Evolutionary conservation across 331 rosid species (phyloP).

Genomic region (Ulmus americana): DNA sequence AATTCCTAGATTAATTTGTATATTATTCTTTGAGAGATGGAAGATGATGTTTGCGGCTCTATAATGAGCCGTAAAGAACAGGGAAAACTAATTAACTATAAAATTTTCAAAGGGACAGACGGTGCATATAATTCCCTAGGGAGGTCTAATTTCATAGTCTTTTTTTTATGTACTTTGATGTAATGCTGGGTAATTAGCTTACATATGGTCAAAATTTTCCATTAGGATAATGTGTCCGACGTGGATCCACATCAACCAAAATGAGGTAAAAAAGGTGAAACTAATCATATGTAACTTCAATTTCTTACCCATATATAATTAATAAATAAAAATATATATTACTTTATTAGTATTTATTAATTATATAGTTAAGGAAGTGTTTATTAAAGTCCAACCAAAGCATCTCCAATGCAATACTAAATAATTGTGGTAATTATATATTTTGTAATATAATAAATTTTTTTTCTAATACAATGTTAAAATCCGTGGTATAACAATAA

Average conservation of each 20-base stretch:
- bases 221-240: neutral
- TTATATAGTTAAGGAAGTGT: too few species aligned
- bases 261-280: slow-evolving; percentile 2
- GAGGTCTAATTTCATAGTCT: neutral
- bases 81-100: neutral
- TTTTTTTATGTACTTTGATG: neutral
- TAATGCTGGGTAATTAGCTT: neutral
- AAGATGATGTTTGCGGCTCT: too few species aligned
- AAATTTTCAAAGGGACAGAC: neutral
- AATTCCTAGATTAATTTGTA: neutral
- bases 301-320: too few species aligned
- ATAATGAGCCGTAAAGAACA: neutral
- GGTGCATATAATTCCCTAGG: slow-evolving; percentile 3
- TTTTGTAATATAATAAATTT: too few species aligned
- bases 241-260: slow-evolving; percentile 3
- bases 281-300: neutral
- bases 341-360: too few species aligned
- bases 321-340: too few species aligned
- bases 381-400: too few species aligned
- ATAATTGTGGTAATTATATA: too few species aligned
- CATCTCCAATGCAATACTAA: too few species aligned
- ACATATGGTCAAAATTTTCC: slow-evolving; percentile 5
- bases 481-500: too few species aligned
- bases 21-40: neutral
- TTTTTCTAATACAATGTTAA: too few species aligned